A percentile compares a stretch with the other conserved stretches of the same genome.
Evolutionary conservation across 2,329 filamentous ascomycete genomes (phyloP).

Genomic region (Colletotrichum noveboracense): DNA sequence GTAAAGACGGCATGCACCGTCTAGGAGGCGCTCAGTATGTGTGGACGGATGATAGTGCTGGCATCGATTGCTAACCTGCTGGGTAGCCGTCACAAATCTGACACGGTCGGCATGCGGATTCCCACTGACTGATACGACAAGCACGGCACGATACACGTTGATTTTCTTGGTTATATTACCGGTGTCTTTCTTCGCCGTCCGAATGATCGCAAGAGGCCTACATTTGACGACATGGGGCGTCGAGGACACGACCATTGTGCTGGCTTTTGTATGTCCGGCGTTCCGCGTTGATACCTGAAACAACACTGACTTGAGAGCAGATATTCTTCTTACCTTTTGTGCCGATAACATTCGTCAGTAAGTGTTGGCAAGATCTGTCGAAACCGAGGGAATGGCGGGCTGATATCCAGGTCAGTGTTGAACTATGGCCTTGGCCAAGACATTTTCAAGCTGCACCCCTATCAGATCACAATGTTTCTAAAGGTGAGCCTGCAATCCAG

Average conservation of each 20-base stretch:
- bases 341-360: not conserved
- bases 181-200: not conserved
- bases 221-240: not conserved
- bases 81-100: not conserved
- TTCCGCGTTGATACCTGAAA: fast-evolving
- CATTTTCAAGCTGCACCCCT: not conserved
- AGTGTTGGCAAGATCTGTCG: not conserved
- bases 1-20: not conserved
- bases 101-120: not conserved
- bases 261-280: not conserved
- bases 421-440: not conserved
- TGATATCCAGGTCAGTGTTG: not conserved
- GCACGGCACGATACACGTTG: not conserved
- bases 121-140: not conserved
- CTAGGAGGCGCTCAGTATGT: not conserved
- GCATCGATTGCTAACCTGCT: not conserved
- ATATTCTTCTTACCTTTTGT: not conserved
- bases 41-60: not conserved
- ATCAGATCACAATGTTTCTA: not conserved
- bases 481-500: not conserved
- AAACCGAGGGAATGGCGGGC: not conserved
- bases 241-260: not conserved
- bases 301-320: not conserved
- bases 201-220: not conserved
- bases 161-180: not conserved